Base-by-base conservation (phyloP, 345 rosid species). In the Lumnitzera racemosa region DNA sequence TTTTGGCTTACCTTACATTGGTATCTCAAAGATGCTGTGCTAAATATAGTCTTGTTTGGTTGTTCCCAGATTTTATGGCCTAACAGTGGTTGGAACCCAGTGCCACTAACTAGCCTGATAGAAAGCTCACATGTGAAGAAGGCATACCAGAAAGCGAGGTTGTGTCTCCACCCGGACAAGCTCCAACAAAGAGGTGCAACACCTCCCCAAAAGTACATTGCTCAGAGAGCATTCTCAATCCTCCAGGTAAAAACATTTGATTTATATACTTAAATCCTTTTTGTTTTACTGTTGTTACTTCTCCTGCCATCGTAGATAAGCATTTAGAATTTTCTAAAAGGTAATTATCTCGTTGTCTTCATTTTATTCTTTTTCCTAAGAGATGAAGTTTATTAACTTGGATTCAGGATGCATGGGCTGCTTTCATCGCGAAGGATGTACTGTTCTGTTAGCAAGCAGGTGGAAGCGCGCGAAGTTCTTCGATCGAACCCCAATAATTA, bases 161-260 rank as follows among this genome's bases (percentile, higher is more conserved):
- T 87, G 53, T 92, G 98, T 66, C 89, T 92, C 66, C 98, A 92
- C 70, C 98, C 98, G 2, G 96, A 87, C 74, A 89, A 87, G 71
- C 67, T 92, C 46, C 98, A 89, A 64, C 98, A 92, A 67, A 78
- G 91, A 76, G 86, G 91, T 64, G 85, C 88, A 49, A 76, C 94
- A 20, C 61, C 31, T 2, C 70, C 64, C n/a, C 96, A 89, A 50
- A 92, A 87, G 56, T 80, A 80, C 57, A 61, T 89, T 4, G 96
- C 98, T 5, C 78, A 81, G 31, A 82, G 81, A 73, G 88, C 78
- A 62, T 89, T 89, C 80, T 56, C 86, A 25, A 74, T 84, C 65
- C 94, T 92, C 62, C 96, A 87, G 98, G 96, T 92, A 75, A 25
- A 1, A 9, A 36, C 11, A 20, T 20, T 36, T 9, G 43, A 36